These are phyloP conservation scores for Sonneratia caseolaris DNA, from an alignment of 345 rosid species.

Conservation along the genomic window DNA sequence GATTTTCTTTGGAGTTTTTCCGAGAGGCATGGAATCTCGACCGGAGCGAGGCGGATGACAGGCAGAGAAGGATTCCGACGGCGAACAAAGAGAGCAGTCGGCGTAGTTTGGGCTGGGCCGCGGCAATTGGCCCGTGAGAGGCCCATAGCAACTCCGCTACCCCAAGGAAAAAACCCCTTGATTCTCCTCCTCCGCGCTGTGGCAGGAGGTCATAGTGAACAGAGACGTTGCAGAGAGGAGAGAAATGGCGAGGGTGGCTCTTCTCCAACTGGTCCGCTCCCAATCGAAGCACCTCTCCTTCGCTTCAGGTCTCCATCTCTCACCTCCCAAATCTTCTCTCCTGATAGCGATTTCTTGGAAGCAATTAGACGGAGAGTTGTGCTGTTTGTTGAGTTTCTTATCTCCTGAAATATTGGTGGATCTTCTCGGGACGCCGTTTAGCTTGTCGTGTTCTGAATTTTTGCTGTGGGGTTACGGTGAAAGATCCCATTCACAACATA, in stretches of 20 bases:
- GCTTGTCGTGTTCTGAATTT: background rate
- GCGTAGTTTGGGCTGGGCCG: too few species aligned
- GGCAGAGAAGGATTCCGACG: too few species aligned
- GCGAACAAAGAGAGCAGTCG: too few species aligned
- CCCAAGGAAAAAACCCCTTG: background rate
- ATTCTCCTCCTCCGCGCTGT: background rate
- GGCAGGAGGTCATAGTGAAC: background rate
- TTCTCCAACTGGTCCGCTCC: slow-evolving; percentile 52
- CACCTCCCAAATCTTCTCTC: background rate
- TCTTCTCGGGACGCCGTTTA: background rate
- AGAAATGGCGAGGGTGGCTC: slow-evolving; percentile 55
- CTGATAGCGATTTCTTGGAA: background rate
- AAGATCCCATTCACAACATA: background rate
- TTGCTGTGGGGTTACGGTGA: background rate
- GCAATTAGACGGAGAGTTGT: background rate
- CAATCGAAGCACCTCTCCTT: slow-evolving; percentile 17
- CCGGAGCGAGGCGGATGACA: too few species aligned
- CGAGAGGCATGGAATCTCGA: too few species aligned
- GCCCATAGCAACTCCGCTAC: too few species aligned
- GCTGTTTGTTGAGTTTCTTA: background rate
- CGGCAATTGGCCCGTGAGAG: too few species aligned
- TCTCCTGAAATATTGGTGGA: background rate
- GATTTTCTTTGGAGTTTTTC: too few species aligned
- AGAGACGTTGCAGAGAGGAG: background rate
- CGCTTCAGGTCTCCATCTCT: background rate